Conservation (phyloP, 2,329 filamentous ascomycete species). For the Zasmidium angulare region DNA sequence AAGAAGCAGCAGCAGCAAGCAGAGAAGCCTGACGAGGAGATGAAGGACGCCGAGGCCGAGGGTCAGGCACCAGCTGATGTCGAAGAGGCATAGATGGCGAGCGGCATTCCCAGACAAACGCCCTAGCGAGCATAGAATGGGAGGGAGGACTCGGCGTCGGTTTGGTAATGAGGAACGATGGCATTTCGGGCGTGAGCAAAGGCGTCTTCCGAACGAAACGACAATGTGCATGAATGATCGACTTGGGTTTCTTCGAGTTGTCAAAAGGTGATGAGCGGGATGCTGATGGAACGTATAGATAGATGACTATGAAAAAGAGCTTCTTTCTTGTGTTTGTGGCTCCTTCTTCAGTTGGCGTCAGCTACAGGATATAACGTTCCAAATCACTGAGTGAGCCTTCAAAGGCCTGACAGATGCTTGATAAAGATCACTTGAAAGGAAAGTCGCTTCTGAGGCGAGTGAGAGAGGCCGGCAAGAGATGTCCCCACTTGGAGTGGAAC, state of each 20-base stretch:
- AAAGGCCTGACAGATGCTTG: no score
- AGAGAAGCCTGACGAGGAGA: slow-evolving; percentile 52
- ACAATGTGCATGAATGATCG: not conserved
- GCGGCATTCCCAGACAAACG: not conserved
- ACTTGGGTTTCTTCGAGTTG: not conserved
- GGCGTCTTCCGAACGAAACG: not conserved
- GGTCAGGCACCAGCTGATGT: slow-evolving; percentile 28
- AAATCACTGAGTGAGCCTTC: no score
- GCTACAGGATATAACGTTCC: no score
- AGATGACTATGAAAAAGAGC: slow-evolving; percentile 6
- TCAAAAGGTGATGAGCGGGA: not conserved
- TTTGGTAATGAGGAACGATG: slow-evolving; percentile 14
- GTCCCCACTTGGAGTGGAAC: no score
- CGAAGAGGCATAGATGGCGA: slow-evolving; percentile 26
- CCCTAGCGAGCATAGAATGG: not conserved
- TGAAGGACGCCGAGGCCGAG: slow-evolving; percentile 54
- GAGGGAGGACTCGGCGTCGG: slow-evolving; percentile 6
- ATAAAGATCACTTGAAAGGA: no score
- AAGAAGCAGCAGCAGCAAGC: slow-evolving; percentile 48
- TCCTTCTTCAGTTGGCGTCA: no score
- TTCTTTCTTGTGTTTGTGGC: not conserved
- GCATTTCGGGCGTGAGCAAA: not conserved
- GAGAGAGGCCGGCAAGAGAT: no score
- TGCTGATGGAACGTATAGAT: slow-evolving; percentile 1
- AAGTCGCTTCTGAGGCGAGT: no score